Base-by-base conservation (phyloP, 2,329 filamentous ascomycete genomes). In the Aureobasidium sp. region DNA sequence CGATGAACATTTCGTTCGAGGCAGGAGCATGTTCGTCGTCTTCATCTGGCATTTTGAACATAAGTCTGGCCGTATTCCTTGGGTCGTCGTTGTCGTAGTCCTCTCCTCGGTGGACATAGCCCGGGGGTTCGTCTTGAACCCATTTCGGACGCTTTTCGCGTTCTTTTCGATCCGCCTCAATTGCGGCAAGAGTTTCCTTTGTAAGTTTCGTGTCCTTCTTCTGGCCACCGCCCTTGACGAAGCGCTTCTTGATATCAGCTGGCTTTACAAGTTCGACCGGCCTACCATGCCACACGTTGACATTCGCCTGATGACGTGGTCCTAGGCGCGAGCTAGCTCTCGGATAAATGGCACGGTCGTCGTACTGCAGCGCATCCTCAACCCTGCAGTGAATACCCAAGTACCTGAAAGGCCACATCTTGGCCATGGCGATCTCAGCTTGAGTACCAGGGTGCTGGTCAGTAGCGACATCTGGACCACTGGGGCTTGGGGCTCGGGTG, bases 351-450 rank as follows among this genome's bases (percentile, higher is more conserved):
- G 78, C 77, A 65, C 94, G 87, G 73, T 99, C 94, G 69, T 99
- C 94, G 70, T 96, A 95, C 72, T 99, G 94, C 31, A 99, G 79
- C 0, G 90, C 94, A 75, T 99, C 94, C 73, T 97, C 92, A 0
- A 94, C 88, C 66, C 91, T 89, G 74, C 92, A 96, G 74, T 99
- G 94, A 66, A 96, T 91, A 38, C 94, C 94, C 7, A 99, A 78
- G 73, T 99, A 99, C 63, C 94, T 85, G 77, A 94, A 97, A 2
- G 91, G 92, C 94, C 94, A 99, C 69, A 96, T 83, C 68, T 90
- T 94, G 33, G 93, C 91, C 67, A 96, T 88, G 61, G 94, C 90
- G 61, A 93, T 88, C 71, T 97, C 93, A 69, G 95, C 91, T 60
- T 88, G 84, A 0, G 92, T 96, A 10, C 80, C 83, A 33, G 81